Base-by-base conservation (phyloP, 2,329 filamentous ascomycete genomes). In the Cercospora sesami region DNA sequence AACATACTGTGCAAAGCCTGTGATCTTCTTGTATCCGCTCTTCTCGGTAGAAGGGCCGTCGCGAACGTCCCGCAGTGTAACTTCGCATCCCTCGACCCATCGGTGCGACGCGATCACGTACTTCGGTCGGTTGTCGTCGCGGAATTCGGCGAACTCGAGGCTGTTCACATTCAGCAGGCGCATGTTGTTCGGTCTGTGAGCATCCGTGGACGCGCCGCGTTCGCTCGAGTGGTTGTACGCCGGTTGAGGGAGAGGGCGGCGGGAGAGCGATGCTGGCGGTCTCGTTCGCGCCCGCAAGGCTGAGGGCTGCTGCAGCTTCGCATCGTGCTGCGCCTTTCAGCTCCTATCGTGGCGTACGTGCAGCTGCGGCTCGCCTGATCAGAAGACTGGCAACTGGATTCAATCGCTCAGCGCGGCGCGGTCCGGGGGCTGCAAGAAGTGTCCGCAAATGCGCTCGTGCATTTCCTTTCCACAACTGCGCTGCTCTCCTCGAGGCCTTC, bases 71-170 rank as follows among this genome's bases (percentile, higher is more conserved):
- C 66, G 39, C 26, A 68, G 63, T 14, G 69, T 71, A 8, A 63
- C 60, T 70, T 71, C 69, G 39, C 53, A 42, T 16, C 45, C 64
- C 30, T 59, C 28, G 4, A 59, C 3, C 72, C 70, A 72, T 59
- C 72, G 65, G 51, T 73, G 69, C 59, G 70, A 73, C 12, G 70
- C 72, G 51, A 68, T 68, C 39, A 65, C 68, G 63, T 72, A 71
- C 28, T 58, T 64, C 42, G 66, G 71, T 58, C 39, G 61, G 10
- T 69, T 51, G 26, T 68, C 66, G 57, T 69, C 68, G 53, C 31
- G 60, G 60, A 72, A 73, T 31, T 69, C 63, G 9, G 18, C 23
- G 57, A 72, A 68, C 21, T 67, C 42, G 33, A 71, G 64, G 59
- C 21, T 67, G 31, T 69, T 23, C 23, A 73, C 65, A 36, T 72